phyloP scores from a whole-genome alignment of 2,329 filamentous ascomycete genomes.

The Furcasterigmium furcatum region DNA sequence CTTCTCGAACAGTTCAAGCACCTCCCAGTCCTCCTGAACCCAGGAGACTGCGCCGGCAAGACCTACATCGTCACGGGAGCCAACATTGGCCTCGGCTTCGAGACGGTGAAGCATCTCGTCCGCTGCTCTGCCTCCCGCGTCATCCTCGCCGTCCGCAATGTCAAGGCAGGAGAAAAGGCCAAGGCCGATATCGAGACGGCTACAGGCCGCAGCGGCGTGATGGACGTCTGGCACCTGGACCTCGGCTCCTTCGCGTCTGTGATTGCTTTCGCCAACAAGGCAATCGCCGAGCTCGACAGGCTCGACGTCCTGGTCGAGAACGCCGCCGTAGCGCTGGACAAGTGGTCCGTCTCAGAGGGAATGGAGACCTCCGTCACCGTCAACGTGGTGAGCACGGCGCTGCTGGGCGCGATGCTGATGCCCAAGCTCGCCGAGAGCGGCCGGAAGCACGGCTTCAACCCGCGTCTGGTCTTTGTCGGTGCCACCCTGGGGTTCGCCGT shows the following conservation, averaged over 20 bases:
- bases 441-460: constrained; percentile 14
- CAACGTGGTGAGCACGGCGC: constrained; percentile 18
- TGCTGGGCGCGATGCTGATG: constrained; percentile 14
- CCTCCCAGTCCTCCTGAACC: constrained; percentile 2
- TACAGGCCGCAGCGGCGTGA: neutral
- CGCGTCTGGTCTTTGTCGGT: constrained; percentile 18
- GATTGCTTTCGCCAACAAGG: constrained; percentile 25
- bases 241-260: constrained; percentile 32
- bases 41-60: constrained; percentile 1
- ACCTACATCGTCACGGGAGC: constrained; percentile 27
- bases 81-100: constrained; percentile 28
- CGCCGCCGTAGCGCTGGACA: constrained; percentile 18
- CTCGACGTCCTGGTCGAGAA: constrained; percentile 34
- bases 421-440: constrained; percentile 19
- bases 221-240: constrained; percentile 23
- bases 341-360: constrained; percentile 27
- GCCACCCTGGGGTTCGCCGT: constrained; percentile 4
- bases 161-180: constrained; percentile 4
- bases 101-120: constrained; percentile 28
- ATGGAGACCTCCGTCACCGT: constrained; percentile 41
- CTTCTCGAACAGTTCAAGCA: neutral
- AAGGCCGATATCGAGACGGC: constrained; percentile 2
- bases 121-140: constrained; percentile 22
- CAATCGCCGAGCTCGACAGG: constrained; percentile 21
- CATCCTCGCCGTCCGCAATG: constrained; percentile 25